Base-by-base conservation (phyloP, 805 yeast species). In the Pichia eremophila region DNA sequence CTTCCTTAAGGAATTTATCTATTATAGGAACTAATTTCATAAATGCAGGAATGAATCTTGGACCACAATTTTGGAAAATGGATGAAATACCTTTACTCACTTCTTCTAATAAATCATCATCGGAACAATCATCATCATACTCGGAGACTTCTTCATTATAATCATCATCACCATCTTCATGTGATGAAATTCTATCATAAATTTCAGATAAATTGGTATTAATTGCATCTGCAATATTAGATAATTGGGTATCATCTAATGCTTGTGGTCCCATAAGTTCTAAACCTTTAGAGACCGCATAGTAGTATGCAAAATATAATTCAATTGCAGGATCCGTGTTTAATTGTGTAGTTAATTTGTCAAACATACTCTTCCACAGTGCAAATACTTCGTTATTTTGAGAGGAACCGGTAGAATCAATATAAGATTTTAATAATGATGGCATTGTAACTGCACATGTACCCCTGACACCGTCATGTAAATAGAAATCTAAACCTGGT, bases 391-490 rank as follows among this genome's bases (percentile, higher is more conserved):
- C 82, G 11, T 73, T 70, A 5, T 88, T 77, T 25, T 55, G 58
- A 25, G 72, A 68, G 25, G 75, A 71, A 8, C 77, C 78, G 19
- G 77, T 72, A 15, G 79, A 79, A 41, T 66, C 69, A n/a, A 75
- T 74, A 4, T 83, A 72, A 53, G 86, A 79, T 46, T 77, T 68
- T 50, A 93, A 69, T 46, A 91, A 69, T 5, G 88, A 79, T 2
- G 97, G 89, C 58, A 90, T 79, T 6, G 90, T 75, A 51, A 82
- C 76, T 2, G 96, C 90, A 41, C 96, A 89, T n/a, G 91, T 78
- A 28, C 85, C 87, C 56, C 98, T 79, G 7, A 91, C 98, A 37
- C 95, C 96, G 64, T 89, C 96, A 62, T 89, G 96, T 58, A 90
- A 75, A 62, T 86, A 89, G 63, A 91, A 93, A 61, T 83, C 93